These are phyloP conservation scores for Cryptococcus jaspeensis DNA, from an alignment of 1,284 basidiomycete species.

Conservation along the genomic window DNA sequence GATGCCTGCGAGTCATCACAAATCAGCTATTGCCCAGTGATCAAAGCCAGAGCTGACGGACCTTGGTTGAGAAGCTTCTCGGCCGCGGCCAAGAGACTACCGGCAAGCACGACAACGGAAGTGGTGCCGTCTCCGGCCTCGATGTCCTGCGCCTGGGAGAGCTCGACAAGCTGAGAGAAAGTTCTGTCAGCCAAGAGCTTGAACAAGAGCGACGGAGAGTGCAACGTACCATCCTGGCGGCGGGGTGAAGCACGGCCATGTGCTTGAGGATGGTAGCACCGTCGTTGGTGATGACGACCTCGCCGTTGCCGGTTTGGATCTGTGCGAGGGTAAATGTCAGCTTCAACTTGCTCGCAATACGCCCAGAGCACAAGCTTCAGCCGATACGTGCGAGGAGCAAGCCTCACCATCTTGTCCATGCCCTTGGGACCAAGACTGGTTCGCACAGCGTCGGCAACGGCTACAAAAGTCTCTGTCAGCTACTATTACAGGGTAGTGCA, in stretches of 20 bases:
- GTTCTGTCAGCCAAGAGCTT: conserved; percentile 15
- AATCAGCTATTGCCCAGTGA: conserved; percentile 1
- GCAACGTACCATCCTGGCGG: conserved; percentile 86
- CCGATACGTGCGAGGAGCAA: not conserved
- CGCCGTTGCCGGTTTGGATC: conserved; percentile 97
- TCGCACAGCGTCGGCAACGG: conserved; percentile 95
- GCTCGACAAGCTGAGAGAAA: conserved; percentile 76
- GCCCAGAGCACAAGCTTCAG: not conserved
- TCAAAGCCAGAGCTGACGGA: conserved; percentile 15
- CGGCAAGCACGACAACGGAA: conserved; percentile 94
- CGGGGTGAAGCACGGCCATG: conserved; percentile 96
- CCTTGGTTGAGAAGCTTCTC: conserved; percentile 97
- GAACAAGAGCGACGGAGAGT: not conserved
- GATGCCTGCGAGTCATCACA: conserved; percentile 57
- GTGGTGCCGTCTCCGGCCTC: conserved; percentile 99
- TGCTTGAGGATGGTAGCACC: conserved; percentile 97
- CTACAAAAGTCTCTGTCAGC: conserved; percentile 52
- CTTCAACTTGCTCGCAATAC: not conserved
- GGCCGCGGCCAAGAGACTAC: conserved; percentile 86
- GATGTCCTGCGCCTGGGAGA: conserved; percentile 96
- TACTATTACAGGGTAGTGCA: not conserved
- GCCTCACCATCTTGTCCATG: conserved; percentile 96
- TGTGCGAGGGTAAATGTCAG: conserved; percentile 43
- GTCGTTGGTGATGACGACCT: conserved; percentile 98
- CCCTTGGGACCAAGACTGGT: conserved; percentile 96